Conservation (phyloP, 1,284 basidiomycete species). For the Pseudozyma tsukubaensis region DNA sequence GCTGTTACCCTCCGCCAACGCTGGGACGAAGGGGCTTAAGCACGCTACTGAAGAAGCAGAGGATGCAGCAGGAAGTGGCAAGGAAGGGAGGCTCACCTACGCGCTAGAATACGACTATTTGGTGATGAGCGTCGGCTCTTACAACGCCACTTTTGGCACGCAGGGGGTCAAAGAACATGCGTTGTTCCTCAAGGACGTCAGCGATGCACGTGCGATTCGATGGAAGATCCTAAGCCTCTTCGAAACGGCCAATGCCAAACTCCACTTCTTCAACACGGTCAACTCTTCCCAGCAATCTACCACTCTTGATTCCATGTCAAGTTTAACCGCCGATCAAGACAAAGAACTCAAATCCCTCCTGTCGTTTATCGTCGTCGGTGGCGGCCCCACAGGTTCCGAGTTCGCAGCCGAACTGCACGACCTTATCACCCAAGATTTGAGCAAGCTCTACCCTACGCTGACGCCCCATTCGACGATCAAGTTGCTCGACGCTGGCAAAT, state of each 20-base stretch:
- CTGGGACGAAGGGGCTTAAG: no score
- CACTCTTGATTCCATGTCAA: slow-evolving; percentile 62
- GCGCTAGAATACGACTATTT: slow-evolving; percentile 75
- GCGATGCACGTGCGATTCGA: slow-evolving; percentile 83
- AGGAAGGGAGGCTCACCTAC: slow-evolving; percentile 13
- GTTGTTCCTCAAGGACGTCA: slow-evolving; percentile 78
- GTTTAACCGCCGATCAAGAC: slow-evolving; percentile 75
- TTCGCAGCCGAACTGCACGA: slow-evolving; percentile 82
- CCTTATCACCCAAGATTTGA: slow-evolving; percentile 75
- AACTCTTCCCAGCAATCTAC: slow-evolving; percentile 71
- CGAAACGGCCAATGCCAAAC: slow-evolving; percentile 76
- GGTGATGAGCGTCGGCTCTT: slow-evolving; percentile 84
- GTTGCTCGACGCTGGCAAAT: slow-evolving; percentile 55
- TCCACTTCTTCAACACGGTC: slow-evolving; percentile 49
- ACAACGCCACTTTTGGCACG: slow-evolving; percentile 79
- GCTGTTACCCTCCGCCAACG: slow-evolving; percentile 59
- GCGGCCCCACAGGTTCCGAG: slow-evolving; percentile 54
- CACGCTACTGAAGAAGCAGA: slow-evolving; percentile 2
- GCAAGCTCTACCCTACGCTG: slow-evolving; percentile 70
- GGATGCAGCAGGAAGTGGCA: not conserved
- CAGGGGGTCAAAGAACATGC: slow-evolving; percentile 67
- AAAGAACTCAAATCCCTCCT: slow-evolving; percentile 25
- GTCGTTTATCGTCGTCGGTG: slow-evolving; percentile 52
- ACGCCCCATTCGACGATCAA: slow-evolving; percentile 27
- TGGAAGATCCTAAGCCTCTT: slow-evolving; percentile 81